phyloP scores from a whole-genome alignment of 2,329 filamentous ascomycete species.

The Sporothrix brasiliensis region DNA sequence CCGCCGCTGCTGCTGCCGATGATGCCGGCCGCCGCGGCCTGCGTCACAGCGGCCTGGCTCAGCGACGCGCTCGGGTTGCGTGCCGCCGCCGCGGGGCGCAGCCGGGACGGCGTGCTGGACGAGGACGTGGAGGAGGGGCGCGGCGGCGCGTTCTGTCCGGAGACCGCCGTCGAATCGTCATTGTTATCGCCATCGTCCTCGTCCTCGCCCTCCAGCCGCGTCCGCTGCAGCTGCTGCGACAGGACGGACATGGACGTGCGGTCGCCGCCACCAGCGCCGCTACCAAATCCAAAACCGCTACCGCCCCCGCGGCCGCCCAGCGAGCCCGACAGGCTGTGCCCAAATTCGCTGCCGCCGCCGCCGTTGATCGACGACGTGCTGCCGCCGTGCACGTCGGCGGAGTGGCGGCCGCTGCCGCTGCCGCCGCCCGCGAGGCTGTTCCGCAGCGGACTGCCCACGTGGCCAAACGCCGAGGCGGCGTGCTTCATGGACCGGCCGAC shows the following conservation, averaged over 20 bases:
- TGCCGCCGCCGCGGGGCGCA: slow-evolving; percentile 4
- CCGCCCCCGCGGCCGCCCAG: slow-evolving; percentile 45
- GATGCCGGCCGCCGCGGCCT: slow-evolving; percentile 40
- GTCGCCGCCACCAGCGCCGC: slow-evolving; percentile 43
- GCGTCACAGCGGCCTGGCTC: slow-evolving; percentile 41
- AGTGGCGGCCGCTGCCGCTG: too few relatives aligned
- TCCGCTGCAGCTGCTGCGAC: slow-evolving; percentile 65
- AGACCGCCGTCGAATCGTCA: too few relatives aligned
- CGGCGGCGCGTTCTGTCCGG: too few relatives aligned
- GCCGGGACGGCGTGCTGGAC: background rate
- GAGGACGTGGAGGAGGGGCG: slow-evolving; percentile 35
- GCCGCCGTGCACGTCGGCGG: background rate
- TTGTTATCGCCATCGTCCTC: background rate
- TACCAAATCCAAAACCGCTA: slow-evolving; percentile 40
- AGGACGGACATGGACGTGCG: slow-evolving; percentile 61
- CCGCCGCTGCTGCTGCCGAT: slow-evolving; percentile 47
- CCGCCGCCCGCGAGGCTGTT: slow-evolving; percentile 59
- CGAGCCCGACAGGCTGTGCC: slow-evolving; percentile 8
- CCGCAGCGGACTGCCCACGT: slow-evolving; percentile 66
- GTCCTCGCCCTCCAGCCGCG: slow-evolving; percentile 48
- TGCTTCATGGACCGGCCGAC: slow-evolving; percentile 47
- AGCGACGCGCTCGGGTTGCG: slow-evolving; percentile 40
- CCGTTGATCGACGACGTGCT: background rate
- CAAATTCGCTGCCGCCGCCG: slow-evolving; percentile 39
- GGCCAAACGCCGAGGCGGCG: slow-evolving; percentile 62